These are phyloP conservation scores for Kwoniella botswanensis DNA, from an alignment of 768 basidiomycete species.

Conservation along the genomic window DNA sequence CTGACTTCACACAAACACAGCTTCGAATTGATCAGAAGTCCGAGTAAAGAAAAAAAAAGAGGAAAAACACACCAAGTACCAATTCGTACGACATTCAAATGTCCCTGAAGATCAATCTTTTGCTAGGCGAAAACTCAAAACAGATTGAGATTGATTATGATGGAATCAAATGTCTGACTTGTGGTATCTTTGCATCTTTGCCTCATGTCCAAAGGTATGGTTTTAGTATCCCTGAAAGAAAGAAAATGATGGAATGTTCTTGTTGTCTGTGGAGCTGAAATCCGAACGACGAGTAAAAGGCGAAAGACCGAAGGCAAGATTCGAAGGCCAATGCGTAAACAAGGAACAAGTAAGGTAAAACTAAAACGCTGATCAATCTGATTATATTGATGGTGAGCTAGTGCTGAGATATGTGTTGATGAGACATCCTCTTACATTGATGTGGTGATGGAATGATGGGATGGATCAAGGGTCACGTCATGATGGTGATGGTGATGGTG, in stretches of 20 bases:
- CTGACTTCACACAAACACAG: neutral
- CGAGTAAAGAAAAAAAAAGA: neutral
- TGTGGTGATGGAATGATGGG: too few relatives aligned
- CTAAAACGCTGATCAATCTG: slow-evolving; percentile 4
- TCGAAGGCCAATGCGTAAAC: neutral
- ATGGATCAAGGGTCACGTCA: neutral
- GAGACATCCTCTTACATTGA: neutral
- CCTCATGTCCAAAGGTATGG: slow-evolving; percentile 3
- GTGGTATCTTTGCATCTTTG: neutral
- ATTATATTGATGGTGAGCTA: neutral
- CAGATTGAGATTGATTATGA: neutral
- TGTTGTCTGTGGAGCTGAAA: neutral
- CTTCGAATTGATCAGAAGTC: neutral
- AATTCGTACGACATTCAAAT: neutral
- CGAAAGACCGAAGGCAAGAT: neutral
- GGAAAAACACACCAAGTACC: neutral
- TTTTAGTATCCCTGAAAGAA: neutral
- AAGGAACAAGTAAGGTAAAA: neutral
- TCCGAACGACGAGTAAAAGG: too few relatives aligned
- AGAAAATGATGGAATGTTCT: neutral
- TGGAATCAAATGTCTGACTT: neutral
- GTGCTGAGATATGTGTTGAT: neutral
- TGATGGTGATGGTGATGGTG: too few relatives aligned
- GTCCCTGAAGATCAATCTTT: slow-evolving; percentile 3
- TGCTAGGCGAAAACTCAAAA: neutral